These are phyloP conservation scores for Botrytis hyacinthi DNA, from an alignment of 2,329 filamentous ascomycete genomes.

Conservation along the genomic window DNA sequence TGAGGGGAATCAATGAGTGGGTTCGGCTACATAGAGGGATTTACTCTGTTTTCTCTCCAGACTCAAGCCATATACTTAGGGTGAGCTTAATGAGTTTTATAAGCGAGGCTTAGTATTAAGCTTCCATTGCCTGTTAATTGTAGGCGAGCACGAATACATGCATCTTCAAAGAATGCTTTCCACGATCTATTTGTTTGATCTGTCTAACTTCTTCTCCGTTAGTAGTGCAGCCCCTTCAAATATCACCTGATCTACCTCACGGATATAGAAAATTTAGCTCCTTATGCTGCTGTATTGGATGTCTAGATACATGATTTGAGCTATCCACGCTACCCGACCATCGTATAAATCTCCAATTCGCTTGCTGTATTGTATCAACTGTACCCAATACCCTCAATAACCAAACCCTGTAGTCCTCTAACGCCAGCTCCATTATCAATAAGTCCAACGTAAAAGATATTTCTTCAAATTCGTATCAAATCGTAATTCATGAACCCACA, in stretches of 20 bases:
- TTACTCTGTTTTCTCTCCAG: background rate
- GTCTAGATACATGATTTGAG: background rate
- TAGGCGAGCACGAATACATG: no score
- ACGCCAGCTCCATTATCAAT: background rate
- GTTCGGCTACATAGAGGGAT: background rate
- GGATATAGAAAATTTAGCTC: no score
- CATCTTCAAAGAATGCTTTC: no score
- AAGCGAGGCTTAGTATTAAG: background rate
- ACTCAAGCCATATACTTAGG: no score
- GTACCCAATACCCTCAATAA: background rate
- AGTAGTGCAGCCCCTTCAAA: background rate
- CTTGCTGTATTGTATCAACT: background rate
- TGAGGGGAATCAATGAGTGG: background rate
- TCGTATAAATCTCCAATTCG: background rate
- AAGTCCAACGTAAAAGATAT: background rate
- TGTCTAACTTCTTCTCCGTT: background rate
- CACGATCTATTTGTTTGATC: no score
- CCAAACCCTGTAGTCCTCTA: background rate
- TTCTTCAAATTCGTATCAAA: background rate
- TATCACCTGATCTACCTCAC: background rate
- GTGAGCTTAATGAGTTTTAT: background rate
- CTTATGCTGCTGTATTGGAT: background rate
- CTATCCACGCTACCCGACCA: background rate
- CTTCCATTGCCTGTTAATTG: no score
- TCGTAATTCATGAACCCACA: conserved; percentile 47